These are phyloP conservation scores for Pyrenophora teres DNA, from an alignment of 2,329 filamentous ascomycete species.

Conservation along the genomic window DNA sequence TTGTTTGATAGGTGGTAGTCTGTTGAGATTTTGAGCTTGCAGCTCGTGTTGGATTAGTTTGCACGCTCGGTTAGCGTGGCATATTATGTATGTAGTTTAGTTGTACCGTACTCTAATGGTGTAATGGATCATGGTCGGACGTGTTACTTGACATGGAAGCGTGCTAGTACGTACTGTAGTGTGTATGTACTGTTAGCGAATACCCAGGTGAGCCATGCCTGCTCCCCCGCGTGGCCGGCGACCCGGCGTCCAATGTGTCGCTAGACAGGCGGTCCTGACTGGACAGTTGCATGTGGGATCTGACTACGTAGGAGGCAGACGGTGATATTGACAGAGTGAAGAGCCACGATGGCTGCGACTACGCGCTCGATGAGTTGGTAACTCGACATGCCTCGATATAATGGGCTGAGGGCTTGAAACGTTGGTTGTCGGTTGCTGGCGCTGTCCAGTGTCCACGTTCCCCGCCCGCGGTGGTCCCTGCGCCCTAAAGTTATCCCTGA, in stretches of 20 bases:
- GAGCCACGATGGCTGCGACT: no score
- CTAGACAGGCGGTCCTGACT: background rate
- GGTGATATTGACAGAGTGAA: no score
- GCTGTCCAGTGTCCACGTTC: conserved; percentile 5
- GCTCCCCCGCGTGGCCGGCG: no score
- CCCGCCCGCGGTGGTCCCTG: conserved; percentile 12
- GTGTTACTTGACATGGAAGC: conserved; percentile 1
- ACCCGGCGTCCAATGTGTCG: background rate
- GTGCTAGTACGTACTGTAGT: background rate
- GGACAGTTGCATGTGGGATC: background rate
- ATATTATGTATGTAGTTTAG: conserved; percentile 16
- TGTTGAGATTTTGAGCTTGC: conserved; percentile 5
- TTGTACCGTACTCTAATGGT: conserved; percentile 32
- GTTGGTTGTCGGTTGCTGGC: conserved; percentile 3
- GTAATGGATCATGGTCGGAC: conserved; percentile 31
- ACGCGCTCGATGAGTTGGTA: no score
- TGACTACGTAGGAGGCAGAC: no score
- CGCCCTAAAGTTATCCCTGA: conserved; percentile 35
- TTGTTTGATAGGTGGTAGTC: background rate
- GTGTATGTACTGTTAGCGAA: background rate
- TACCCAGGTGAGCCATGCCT: no score
- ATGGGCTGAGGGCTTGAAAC: conserved; percentile 6
- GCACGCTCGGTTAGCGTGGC: conserved; percentile 13
- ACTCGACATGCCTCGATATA: no score
- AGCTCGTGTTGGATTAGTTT: conserved; percentile 21